phyloP scores from a whole-genome alignment of 176 grass and related monocot species.

The Saccharum spontaneum region DNA sequence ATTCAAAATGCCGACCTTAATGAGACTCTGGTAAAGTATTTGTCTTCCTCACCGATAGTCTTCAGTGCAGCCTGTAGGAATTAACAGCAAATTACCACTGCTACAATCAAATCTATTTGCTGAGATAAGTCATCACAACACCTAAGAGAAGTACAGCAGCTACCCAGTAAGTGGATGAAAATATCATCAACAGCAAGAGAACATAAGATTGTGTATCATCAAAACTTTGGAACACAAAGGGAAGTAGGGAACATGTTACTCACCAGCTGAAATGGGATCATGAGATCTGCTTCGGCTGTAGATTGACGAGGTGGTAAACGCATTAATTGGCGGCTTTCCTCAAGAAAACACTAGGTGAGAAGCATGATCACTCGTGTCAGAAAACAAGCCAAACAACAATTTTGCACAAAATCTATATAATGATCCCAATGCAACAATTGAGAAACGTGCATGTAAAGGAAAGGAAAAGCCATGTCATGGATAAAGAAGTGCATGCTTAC shows the following conservation, averaged over 20 bases:
- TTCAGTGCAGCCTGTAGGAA: conserved; percentile 86
- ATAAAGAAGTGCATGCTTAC: conserved; percentile 36
- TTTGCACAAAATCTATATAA: neutral
- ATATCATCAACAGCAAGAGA: neutral
- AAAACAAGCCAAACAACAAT: conserved; percentile 15
- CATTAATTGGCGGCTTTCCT: conserved; percentile 94
- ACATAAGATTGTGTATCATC: conserved; percentile 9
- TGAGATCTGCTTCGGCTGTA: conserved; percentile 98
- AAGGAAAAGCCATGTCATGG: conserved; percentile 4
- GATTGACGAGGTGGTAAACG: conserved; percentile 91
- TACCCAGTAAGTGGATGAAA: neutral
- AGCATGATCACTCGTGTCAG: conserved; percentile 19
- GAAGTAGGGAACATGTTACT: conserved; percentile 12
- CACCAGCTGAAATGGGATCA: conserved; percentile 97
- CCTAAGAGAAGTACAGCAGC: conserved; percentile 4
- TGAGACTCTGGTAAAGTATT: conserved; percentile 89
- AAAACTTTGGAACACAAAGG: neutral
- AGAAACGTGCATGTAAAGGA: neutral
- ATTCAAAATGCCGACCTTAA: conserved; percentile 56
- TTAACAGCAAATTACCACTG: conserved; percentile 23
- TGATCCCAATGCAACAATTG: neutral
- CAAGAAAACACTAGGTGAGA: conserved; percentile 87
- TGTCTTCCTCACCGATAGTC: conserved; percentile 91
- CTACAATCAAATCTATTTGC: neutral
- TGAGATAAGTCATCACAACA: conserved; percentile 5